Base-by-base conservation (phyloP, 1,139 yeast species). In the Meyerozyma carpophila region DNA sequence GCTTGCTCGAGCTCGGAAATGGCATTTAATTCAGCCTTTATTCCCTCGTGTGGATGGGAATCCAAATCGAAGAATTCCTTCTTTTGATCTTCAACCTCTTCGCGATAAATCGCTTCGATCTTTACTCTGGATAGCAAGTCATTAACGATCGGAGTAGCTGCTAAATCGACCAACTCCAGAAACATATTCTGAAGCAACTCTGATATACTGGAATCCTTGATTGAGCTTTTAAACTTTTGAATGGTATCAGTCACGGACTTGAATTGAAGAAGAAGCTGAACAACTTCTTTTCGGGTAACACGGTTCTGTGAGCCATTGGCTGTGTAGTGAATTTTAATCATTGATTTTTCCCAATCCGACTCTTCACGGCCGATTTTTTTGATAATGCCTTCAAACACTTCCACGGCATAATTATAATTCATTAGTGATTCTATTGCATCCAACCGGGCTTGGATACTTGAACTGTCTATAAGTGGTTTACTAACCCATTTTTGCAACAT, bases 401-500 rank as follows among this genome's bases (percentile, higher is more conserved):
- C 91, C 39, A 86, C 58, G 37, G 81, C 54, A 43, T 77, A 77
- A 46, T 66, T 66, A 46, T 65, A 71, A 1, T 63, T 63, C 4
- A 56, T 57, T n/a, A 68, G 67, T 37, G 90, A 65, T 3, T 73
- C 77, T 3, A 89, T 73, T 0, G 95, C 91, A 34, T 77, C 75
- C 2, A 75, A 65, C 32, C 98, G 71, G 18, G 72, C 70, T 45
- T 75, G 75, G 5, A 90, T 82, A n/a, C 63, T 63, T 0, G 62
- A 66, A 27, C 70, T 63, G 37, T 80, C 70, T 0, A 79, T 63
- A 31, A 91, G 68, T 1, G 98, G 98, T 48, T 75, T 70, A 1
- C 81, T 72, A 0, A 91, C 65, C 98, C 98, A 93, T 41, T 75
- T 69, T 29, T 72, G 71, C 16, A 93, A 60, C 46, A 79, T 55